Evolutionary conservation across 2,329 filamentous ascomycete genomes (phyloP).

Genomic region (Aspergillus fijiensis): DNA sequence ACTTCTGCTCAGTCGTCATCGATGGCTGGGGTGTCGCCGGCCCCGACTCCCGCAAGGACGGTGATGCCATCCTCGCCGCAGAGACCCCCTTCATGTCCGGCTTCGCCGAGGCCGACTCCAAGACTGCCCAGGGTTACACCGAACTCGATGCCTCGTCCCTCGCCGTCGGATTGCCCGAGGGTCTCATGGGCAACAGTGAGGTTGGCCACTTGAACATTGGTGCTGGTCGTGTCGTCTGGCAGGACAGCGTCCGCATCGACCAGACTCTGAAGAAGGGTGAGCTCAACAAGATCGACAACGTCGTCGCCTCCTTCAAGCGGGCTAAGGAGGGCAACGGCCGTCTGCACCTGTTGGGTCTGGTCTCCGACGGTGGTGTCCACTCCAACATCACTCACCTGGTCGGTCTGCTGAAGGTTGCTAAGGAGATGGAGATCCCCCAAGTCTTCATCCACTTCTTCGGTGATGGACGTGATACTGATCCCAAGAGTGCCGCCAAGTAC

Average conservation of each 20-base stretch:
- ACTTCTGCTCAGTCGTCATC: conserved; percentile 75
- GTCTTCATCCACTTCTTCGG: conserved; percentile 99
- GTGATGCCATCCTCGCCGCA: conserved; percentile 92
- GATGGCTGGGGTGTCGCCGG: conserved; percentile 95
- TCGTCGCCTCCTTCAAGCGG: conserved; percentile 73
- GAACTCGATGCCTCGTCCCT: conserved; percentile 94
- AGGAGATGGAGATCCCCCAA: conserved; percentile 80
- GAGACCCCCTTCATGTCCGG: conserved; percentile 94
- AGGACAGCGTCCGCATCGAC: conserved; percentile 96
- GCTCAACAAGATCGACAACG: conserved; percentile 71
- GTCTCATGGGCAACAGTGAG: conserved; percentile 98
- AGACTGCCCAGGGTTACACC: conserved; percentile 79
- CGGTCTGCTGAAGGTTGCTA: conserved; percentile 82
- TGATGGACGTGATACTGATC: conserved; percentile 95
- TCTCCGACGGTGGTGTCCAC: conserved; percentile 96
- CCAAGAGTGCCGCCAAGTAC: conserved; percentile 86
- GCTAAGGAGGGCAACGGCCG: conserved; percentile 88
- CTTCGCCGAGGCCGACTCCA: conserved; percentile 65
- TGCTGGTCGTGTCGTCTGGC: conserved; percentile 95
- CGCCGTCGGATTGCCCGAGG: conserved; percentile 92
- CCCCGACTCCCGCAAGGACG: conserved; percentile 76
- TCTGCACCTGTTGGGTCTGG: conserved; percentile 85
- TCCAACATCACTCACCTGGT: conserved; percentile 93
- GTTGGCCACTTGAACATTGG: conserved; percentile 99
- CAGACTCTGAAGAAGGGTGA: conserved; percentile 83